phyloP scores from a whole-genome alignment of 108 stramenopile genomes.

The Pseudonitzschia pungens region DNA sequence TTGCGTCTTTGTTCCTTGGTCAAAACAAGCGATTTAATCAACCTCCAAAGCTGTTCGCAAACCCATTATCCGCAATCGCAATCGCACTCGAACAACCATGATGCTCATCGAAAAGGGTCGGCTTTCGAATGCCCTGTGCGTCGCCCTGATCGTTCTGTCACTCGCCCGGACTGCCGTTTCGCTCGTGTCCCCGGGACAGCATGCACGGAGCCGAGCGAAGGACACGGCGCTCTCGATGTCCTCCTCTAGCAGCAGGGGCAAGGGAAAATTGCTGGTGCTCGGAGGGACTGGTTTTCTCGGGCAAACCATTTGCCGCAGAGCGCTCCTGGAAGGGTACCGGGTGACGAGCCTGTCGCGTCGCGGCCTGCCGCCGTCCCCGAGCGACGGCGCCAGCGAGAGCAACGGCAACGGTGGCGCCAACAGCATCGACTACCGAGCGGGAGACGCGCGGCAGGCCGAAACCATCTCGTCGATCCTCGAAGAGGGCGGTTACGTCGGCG shows the following conservation, averaged over 20 bases:
- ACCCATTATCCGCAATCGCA: not conserved
- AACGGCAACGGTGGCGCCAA: not conserved
- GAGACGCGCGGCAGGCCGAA: slow-evolving; percentile 43
- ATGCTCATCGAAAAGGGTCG: not conserved
- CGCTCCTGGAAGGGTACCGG: slow-evolving; percentile 41
- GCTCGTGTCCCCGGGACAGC: not conserved
- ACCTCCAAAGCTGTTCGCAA: not conserved
- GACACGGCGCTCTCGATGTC: not conserved
- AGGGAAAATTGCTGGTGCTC: slow-evolving; percentile 24
- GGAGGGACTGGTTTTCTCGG: slow-evolving; percentile 54
- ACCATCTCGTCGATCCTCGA: slow-evolving; percentile 36
- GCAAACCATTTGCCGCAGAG: slow-evolving; percentile 42
- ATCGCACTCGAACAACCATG: not conserved
- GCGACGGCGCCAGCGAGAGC: not conserved
- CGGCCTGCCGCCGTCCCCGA: slow-evolving; percentile 31
- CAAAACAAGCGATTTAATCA: too few species aligned
- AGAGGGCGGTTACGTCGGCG: slow-evolving; percentile 38
- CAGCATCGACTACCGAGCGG: slow-evolving; percentile 43
- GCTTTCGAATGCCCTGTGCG: not conserved
- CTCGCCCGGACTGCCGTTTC: not conserved
- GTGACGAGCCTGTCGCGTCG: slow-evolving; percentile 49
- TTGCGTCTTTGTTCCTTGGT: not conserved
- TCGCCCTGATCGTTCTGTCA: not conserved
- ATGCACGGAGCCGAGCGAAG: not conserved
- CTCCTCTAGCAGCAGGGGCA: not conserved